Base-by-base conservation (phyloP, 2,329 filamentous ascomycete genomes). In the Cylindrodendrum hubeiense region DNA sequence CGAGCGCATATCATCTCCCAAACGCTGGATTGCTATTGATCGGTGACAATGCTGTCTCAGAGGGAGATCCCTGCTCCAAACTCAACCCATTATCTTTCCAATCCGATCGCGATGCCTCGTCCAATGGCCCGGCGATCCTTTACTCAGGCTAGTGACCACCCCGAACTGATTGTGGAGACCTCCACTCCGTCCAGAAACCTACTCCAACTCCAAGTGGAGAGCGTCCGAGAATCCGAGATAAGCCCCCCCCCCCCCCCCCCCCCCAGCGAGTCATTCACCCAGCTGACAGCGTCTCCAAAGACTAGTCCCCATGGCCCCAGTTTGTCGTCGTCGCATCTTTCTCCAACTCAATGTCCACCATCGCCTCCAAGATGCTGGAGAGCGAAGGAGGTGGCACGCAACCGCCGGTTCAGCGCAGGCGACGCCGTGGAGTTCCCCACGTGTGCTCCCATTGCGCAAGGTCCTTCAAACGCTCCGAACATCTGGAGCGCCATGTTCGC, bases 401-500 rank as follows among this genome's bases (percentile, higher is more conserved):
- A 41, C 52, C 46, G 28, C 26, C 47, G 15, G 34, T 37, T 54
- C 63, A 55, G 33, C 50, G 59, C 30, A 52, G 63, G 50, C 51
- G 63, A 60, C 59, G 63, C 47, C 66, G 66, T 49, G 66, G 54
- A 52, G 66, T 63, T 62, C 61, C 63, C 56, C 77, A 74, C 37
- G 70, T 74, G 28, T 84, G 82, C 58, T 74, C 79, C 53, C 81
- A 83, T 68, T 84, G 82, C 65, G 79, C 77, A 52, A 74, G 82
- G 49, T 77, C 73, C 50, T 84, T 84, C 76, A 83, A 83, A 71
- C 78, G 82, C 22, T 82, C 81, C 43, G 82, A 84, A 71, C 82
- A 84, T 71, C 68, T 83, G 60, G 81, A 83, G 66, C 79, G 82
- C 61, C 82, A 84, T 73, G 77, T 84, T 50, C 78, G 82, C 65